Evolutionary conservation across 164 flowering plant species (phyloP), one percentile per base, ranked within the genome.

Genomic region (Macadamia integrifolia): DNA sequence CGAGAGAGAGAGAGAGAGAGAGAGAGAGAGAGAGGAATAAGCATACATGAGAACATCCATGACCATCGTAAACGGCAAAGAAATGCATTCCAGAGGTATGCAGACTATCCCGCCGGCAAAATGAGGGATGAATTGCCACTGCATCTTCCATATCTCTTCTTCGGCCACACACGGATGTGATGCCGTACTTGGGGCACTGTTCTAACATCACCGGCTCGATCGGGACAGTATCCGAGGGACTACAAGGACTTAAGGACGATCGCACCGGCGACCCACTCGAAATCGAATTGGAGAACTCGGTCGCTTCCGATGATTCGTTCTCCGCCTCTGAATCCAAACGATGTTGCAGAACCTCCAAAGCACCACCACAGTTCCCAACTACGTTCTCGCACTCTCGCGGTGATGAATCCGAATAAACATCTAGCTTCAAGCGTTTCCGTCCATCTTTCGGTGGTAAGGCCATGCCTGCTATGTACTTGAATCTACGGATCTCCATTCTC

Each of bases 41-140:
- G 28, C 12, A 52, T 86, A 90, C 96, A 74, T 93, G 96, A 57
- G 98, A 93, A 77, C 98, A 93, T 6, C 98, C 98, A 60, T 93
- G 98, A 56, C 98, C 98, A 71, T 93, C 98, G 77, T 83, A 93
- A 12, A 92, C 93, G 1, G 85, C 98, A 60, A 74, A 92, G 69
- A 74, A 92, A 71, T 90, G 93, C 17, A 79, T 55, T 3, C 57
- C 77, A 13, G 63, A 46, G 23, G 8, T 31, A 0, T 23, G 23
- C 23, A 23, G 23, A 23, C 23, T 23, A 23, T 68, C 69, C n/a
- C 52, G 9, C 3, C 58, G 58, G 71, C 18, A 71, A 66, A 90
- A 82, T 8, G 70, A 82, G 0, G 87, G 89, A 31, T 80, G 82
- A 13, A 81, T 64, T 0, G 90, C 79, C 3, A 90, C 86, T 0